Percentiles rank a stretch among this genome's conserved stretches.
Conservation (phyloP, 345 rosid species). For the Gossypium australe region DNA sequence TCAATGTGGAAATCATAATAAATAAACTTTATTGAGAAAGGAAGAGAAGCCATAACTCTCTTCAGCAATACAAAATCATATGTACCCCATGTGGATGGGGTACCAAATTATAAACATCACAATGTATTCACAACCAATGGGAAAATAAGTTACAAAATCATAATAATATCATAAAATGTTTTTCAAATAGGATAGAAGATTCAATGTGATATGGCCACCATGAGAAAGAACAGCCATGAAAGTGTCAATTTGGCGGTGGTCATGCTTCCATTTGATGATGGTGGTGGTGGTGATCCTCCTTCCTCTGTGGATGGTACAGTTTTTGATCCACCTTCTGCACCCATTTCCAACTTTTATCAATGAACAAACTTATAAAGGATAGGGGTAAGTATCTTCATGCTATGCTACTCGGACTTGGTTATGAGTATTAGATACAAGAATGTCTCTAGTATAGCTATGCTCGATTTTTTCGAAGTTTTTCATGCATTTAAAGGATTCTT, state of each 20-base stretch:
- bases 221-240: conserved; percentile 39
- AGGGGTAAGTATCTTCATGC: too few species aligned
- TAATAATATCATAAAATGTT: conserved; percentile 2
- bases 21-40: conserved; percentile 29
- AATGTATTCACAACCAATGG: conserved; percentile 16
- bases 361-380: too few species aligned
- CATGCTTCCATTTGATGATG: conserved; percentile 43
- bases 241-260: conserved; percentile 43
- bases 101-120: conserved; percentile 14
- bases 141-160: background rate
- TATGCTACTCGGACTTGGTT: too few species aligned
- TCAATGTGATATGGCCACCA: conserved; percentile 23
- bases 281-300: conserved; percentile 17
- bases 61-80: conserved; percentile 15
- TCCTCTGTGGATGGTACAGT: conserved; percentile 52
- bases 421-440: too few species aligned
- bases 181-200: background rate
- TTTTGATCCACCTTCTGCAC: conserved; percentile 54
- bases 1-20: too few species aligned
- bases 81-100: too few species aligned
- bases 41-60: conserved; percentile 37
- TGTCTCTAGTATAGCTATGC: too few species aligned
- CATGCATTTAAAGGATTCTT: too few species aligned
- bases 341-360: too few species aligned
- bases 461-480: too few species aligned